These are phyloP conservation scores for Diaporthe ilicicola DNA, from an alignment of 2,329 filamentous ascomycete species.

Conservation along the genomic window DNA sequence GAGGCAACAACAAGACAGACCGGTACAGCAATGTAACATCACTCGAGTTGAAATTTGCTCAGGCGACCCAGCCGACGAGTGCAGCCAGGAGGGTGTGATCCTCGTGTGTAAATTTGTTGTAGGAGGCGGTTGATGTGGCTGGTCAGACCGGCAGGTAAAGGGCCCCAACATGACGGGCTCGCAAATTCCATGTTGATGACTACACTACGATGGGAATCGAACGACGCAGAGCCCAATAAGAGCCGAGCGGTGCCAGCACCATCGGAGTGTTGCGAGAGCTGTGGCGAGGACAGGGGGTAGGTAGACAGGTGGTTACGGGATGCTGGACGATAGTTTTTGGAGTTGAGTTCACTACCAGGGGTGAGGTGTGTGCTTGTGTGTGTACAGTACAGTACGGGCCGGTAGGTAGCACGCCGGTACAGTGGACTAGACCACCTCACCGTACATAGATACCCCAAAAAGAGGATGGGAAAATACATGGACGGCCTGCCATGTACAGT, in stretches of 20 bases:
- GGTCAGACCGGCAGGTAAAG: neutral
- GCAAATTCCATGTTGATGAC: too few relatives aligned
- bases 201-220: too few relatives aligned
- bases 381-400: neutral
- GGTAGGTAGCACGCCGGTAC: neutral
- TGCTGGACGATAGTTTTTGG: neutral
- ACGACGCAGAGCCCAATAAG: too few relatives aligned
- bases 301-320: neutral
- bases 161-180: too few relatives aligned
- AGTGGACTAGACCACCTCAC: conserved; percentile 9
- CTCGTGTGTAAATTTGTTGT: neutral
- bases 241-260: too few relatives aligned
- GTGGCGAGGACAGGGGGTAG: neutral
- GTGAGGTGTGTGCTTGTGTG: neutral
- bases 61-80: neutral
- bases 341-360: neutral
- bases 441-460: too few relatives aligned
- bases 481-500: neutral
- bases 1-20: conserved; percentile 32
- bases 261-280: too few relatives aligned
- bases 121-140: neutral
- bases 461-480: neutral
- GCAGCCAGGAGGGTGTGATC: neutral
- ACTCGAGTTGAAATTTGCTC: conserved; percentile 2
- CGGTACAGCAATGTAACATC: conserved; percentile 33